Conservation (phyloP, 257 asterid genomes). For the Apocynum venetum region DNA sequence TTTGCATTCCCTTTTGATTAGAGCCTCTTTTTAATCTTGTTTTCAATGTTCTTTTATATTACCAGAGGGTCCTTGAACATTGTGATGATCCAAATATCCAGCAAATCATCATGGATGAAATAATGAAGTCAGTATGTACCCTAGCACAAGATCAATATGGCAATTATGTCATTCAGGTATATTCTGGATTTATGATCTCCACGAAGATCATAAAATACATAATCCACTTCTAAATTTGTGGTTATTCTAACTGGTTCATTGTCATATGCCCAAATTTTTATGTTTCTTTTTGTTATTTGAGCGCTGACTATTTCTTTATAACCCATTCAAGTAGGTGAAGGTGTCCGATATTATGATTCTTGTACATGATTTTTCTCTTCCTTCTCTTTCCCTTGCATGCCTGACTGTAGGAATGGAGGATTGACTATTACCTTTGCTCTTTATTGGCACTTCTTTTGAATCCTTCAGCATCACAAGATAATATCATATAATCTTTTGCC, state of each 20-base stretch:
- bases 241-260: background rate
- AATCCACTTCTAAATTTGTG: background rate
- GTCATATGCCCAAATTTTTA: background rate
- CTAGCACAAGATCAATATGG: constrained; percentile 86
- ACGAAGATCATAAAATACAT: background rate
- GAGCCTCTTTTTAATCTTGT: background rate
- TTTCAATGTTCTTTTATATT: background rate
- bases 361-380: background rate
- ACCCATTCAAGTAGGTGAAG: background rate
- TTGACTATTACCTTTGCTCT: background rate
- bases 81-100: constrained; percentile 56
- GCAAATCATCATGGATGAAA: constrained; percentile 62
- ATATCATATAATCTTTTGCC: background rate
- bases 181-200: background rate
- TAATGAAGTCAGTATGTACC: constrained; percentile 62
- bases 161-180: constrained; percentile 90
- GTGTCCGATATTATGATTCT: background rate
- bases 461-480: background rate
- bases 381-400: background rate
- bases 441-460: background rate
- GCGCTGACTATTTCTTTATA: background rate
- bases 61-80: constrained; percentile 84
- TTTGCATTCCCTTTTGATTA: constrained; percentile 1
- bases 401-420: background rate
- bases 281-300: background rate